Evolutionary conservation across 2,329 filamentous ascomycete genomes (phyloP), one percentile per base, ranked within the genome.

Genomic region (Cryphonectria japonica): DNA sequence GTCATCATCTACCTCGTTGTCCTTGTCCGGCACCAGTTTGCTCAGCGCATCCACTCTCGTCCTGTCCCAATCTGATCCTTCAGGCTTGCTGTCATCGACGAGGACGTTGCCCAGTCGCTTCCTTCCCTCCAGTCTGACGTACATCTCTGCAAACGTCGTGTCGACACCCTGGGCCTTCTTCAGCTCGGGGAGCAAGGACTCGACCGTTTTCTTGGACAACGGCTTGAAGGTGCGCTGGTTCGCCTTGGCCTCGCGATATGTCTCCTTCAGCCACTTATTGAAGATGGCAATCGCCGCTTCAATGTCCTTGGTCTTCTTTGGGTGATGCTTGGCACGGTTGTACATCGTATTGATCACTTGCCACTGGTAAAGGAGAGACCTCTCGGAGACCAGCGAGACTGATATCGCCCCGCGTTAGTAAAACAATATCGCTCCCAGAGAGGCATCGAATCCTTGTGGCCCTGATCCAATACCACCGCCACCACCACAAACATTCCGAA

Each of bases 291-390:
- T 67, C 26, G 71, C 71, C 6, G 69, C 66, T 66, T 72, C 67
- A n/a, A 72, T 72, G 39, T 71, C 71, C 19, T 72, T 68, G 7
- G 71, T 72, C 69, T 72, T 72, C 29, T 72, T 68, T 2, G 71
- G 69, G 32, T 72, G 71, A n/a, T 72, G 71, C 66, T 72, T 72
- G 37, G 71, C 71, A n/a, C 71, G 66, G 59, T 71, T 72, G 69
- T 69, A 69, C 71, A 72, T 71, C 19, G 71, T 72, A 59, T 71
- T 72, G 59, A 72, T 72, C 54, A 66, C 70, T 50, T 72, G 71
- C 29, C 71, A 68, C n/a, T 72, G 71, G 63, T 72, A 68, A 16
- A 68, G 59, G 50, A 69, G 39, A 22, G 67, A 69, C 19, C 71
- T 60, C 66, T 67, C 68, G 32, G 71, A 71, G 19, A 72, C 69